These are phyloP conservation scores for Candida peoriensis DNA, from an alignment of 805 yeast species.

Conservation along the genomic window DNA sequence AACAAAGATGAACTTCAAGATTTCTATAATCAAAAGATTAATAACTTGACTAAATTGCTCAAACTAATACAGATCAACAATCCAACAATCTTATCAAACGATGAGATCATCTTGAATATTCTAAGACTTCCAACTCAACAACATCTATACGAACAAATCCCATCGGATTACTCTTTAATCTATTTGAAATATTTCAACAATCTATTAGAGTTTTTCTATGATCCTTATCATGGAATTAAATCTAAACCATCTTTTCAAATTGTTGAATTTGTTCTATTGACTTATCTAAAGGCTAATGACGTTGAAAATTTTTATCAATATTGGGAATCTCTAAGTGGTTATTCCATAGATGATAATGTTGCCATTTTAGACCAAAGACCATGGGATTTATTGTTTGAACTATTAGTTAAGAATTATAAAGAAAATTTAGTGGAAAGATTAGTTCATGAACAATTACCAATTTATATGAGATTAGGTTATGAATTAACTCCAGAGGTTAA, in stretches of 20 bases:
- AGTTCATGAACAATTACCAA: slow-evolving; percentile 9
- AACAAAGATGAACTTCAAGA: slow-evolving; percentile 8
- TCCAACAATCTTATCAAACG: slow-evolving; percentile 11
- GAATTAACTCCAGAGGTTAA: slow-evolving; percentile 4
- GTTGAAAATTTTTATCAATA: slow-evolving; percentile 13
- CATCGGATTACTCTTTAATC: slow-evolving; percentile 1
- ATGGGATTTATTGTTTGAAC: slow-evolving; percentile 14
- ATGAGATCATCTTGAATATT: slow-evolving; percentile 8
- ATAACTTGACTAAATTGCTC: slow-evolving; percentile 9
- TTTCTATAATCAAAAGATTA: slow-evolving; percentile 4
- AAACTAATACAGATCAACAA: slow-evolving; percentile 9
- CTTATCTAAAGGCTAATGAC: slow-evolving; percentile 17
- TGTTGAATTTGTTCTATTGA: slow-evolving; percentile 15
- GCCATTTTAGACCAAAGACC: slow-evolving; percentile 18
- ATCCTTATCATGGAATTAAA: too few relatives aligned
- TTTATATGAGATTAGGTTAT: slow-evolving; percentile 6
- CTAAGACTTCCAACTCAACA: slow-evolving; percentile 21
- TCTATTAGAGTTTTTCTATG: slow-evolving; percentile 11
- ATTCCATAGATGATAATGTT: neutral
- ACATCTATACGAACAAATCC: slow-evolving; percentile 12
- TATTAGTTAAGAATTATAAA: slow-evolving; percentile 11
- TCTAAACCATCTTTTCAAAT: slow-evolving; percentile 4
- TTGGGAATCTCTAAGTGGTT: slow-evolving; percentile 13
- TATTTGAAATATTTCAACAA: slow-evolving; percentile 9
- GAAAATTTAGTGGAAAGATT: slow-evolving; percentile 14